Evolutionary conservation across 805 yeast genomes (phyloP), one percentile per base, ranked within the genome.

Genomic region (Saturnispora serradocipensis): DNA sequence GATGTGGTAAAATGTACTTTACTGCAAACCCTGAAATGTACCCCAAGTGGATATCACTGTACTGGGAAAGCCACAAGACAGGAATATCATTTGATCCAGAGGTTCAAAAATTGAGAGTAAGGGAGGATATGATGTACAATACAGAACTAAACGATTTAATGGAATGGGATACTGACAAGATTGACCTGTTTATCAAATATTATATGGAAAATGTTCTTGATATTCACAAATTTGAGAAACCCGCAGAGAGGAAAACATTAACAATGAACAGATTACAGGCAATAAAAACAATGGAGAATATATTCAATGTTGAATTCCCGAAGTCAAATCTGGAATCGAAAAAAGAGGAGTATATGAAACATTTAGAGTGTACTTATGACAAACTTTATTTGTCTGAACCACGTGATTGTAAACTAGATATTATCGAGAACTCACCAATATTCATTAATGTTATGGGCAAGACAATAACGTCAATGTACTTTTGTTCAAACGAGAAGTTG

Each of bases 171-270:
- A 73, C 73, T n/a, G 58, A 60, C 2, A 68, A 75, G 51, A 69
- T 74, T 3, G 70, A 70, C 4, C 62, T 69, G 27, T 84, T 80
- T 61, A 61, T 81, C 27, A 67, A 72, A 22, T 78, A 84, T 80
- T 57, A 52, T 45, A 51, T 24, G 7, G 15, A 22, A 2, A 38
- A 36, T 16, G 36, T 51, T 18, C 25, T 38, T 16, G 34, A 47
- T 28, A 18, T 27, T 16, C 48, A 44, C 27, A 44, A 28, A 10
- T 9, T 36, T 5, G 20, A 13, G 11, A 22, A 27, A 28, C 20
- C 32, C 7, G 16, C 10, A 3, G 11, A 24, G 4, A 11, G 34
- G 10, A 27, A 36, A 30, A 36, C 40, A 4, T 13, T 18, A 2
- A 25, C 25, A 2, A 25, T 49, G 47, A 44, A 44, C 30, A 44